Evolutionary conservation across 257 asterid species (phyloP), one percentile per base, ranked within the genome.

Genomic region (Lantana camara): DNA sequence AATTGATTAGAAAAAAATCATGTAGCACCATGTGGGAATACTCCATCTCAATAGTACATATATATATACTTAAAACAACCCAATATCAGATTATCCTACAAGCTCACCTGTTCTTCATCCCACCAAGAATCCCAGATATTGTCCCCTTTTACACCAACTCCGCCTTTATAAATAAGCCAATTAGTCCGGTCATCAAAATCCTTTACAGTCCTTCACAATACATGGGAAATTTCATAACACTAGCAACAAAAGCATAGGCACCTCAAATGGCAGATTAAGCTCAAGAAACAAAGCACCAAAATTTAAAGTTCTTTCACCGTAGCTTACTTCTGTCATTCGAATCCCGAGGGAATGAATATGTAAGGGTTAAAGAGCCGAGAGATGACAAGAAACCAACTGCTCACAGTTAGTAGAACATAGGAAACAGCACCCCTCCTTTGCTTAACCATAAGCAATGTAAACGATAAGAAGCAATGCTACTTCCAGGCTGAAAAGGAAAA

Each of bases 51-150:
- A 75, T 20, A 51, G 20, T 20, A 9, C 51, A 54, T 44, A 5
- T 16, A 9, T n/a, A 17, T 13, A n/a, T n/a, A n/a, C n/a, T n/a
- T n/a, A n/a, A n/a, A 56, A 24, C 42, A 56, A 30, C 46, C 24
- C 38, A 45, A 50, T 35, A 64, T 62, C 34, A 59, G 30, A 55
- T 50, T 48, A 60, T 73, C 49, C 19, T 29, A 57, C 49, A 27
- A 66, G 62, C 68, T 56, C 12, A 93, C 99, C 97, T 90, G 97
- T 76, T 94, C 99, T 78, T 94, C 99, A 57, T 88, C 99, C 99
- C 99, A 94, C 99, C 99, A 94, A 52, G 97, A 90, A 79, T 94
- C 99, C 99, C 99, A 94, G 68, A 97, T 93, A 69, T 83, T 72
- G 17, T 94, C 97, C 58, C 96, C 99, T 75, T 83, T 88, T 68